These are phyloP conservation scores for Sugiyamaella paludigena DNA, from an alignment of 1,139 yeast species.

Conservation along the genomic window DNA sequence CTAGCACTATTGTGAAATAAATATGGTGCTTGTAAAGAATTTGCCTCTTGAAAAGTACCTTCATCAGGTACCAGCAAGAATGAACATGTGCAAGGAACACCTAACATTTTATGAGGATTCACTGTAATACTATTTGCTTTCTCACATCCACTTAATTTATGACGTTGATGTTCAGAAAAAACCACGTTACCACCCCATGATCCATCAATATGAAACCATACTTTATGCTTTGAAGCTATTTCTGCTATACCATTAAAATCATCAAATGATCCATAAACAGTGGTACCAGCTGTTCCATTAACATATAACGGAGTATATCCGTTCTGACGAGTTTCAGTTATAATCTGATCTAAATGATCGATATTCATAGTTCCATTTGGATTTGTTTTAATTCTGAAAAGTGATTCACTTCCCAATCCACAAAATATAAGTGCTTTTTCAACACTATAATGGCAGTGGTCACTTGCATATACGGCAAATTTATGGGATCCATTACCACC, in stretches of 20 bases:
- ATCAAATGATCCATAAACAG: conserved; percentile 84
- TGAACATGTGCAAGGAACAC: conserved; percentile 87
- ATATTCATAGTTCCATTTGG: conserved; percentile 63
- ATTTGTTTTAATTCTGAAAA: conserved; percentile 55
- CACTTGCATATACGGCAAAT: conserved; percentile 70
- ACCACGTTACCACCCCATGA: conserved; percentile 90
- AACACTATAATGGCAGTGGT: conserved; percentile 77
- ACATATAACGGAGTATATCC: conserved; percentile 74
- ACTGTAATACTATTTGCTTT: conserved; percentile 76
- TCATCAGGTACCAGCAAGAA: conserved; percentile 73
- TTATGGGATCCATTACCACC: conserved; percentile 54
- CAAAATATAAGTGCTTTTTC: conserved; percentile 77
- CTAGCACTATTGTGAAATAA: conserved; percentile 61
- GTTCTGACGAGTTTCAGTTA: conserved; percentile 44
- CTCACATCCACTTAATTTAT: conserved; percentile 57
- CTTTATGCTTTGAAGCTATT: conserved; percentile 52
- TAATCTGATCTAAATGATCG: conserved; percentile 46
- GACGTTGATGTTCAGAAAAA: conserved; percentile 53
- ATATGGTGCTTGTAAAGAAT: conserved; percentile 77
- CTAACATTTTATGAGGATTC: conserved; percentile 87
- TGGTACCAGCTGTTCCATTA: conserved; percentile 86
- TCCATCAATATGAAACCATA: conserved; percentile 86
- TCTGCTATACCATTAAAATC: conserved; percentile 55
- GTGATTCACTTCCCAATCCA: conserved; percentile 65
- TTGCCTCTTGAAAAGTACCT: conserved; percentile 62